These are phyloP conservation scores for Penicillium psychrosexuale DNA, from an alignment of 2,329 filamentous ascomycete genomes.

Conservation along the genomic window DNA sequence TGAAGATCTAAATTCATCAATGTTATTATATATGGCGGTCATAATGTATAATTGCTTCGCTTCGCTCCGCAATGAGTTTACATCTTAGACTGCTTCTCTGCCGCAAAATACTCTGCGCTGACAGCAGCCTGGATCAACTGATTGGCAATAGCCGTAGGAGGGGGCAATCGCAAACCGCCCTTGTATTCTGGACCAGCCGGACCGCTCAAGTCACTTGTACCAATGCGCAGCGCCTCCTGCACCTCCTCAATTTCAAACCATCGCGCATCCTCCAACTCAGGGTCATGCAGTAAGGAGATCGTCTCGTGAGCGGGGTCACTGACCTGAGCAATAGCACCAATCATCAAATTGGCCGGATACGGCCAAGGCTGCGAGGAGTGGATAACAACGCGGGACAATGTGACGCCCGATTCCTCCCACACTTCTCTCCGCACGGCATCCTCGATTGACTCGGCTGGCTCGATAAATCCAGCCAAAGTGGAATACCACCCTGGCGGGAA, in stretches of 20 bases:
- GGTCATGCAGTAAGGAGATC: slow-evolving; percentile 81
- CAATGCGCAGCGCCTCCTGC: slow-evolving; percentile 65
- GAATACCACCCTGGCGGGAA: slow-evolving; percentile 86
- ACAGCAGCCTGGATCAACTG: slow-evolving; percentile 78
- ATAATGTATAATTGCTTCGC: too few relatives aligned
- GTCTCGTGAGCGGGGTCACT: slow-evolving; percentile 74
- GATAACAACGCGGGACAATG: slow-evolving; percentile 71
- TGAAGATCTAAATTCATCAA: not conserved
- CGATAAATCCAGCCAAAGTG: slow-evolving; percentile 82
- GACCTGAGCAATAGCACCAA: slow-evolving; percentile 77
- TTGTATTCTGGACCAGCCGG: slow-evolving; percentile 64
- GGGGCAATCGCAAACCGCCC: slow-evolving; percentile 75
- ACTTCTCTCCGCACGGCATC: slow-evolving; percentile 80
- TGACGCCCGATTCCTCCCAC: slow-evolving; percentile 80
- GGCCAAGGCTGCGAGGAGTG: slow-evolving; percentile 87
- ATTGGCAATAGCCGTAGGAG: slow-evolving; percentile 86
- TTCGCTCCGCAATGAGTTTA: too few relatives aligned
- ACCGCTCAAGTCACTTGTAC: slow-evolving; percentile 66
- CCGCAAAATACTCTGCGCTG: slow-evolving; percentile 64
- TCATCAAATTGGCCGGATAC: slow-evolving; percentile 81
- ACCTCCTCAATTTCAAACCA: slow-evolving; percentile 87
- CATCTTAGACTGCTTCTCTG: slow-evolving; percentile 52
- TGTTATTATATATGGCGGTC: not conserved
- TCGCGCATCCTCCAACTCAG: slow-evolving; percentile 82
- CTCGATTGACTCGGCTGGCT: slow-evolving; percentile 80